These are phyloP conservation scores for Colletotrichum sp. DNA, from an alignment of 2,329 filamentous ascomycete genomes.

Conservation along the genomic window DNA sequence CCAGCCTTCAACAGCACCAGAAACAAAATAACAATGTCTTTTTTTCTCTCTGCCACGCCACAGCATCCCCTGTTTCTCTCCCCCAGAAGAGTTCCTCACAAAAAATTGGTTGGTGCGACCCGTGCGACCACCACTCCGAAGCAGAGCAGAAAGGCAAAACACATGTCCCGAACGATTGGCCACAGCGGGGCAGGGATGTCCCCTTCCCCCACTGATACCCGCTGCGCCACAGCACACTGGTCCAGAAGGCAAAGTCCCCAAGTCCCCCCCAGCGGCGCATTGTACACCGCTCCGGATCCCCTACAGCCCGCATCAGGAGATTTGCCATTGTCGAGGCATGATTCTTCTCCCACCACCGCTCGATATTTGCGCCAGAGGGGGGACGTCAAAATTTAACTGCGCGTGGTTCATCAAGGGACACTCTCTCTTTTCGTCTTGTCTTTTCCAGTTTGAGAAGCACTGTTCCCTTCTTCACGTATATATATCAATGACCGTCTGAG, in stretches of 20 bases:
- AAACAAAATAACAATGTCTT: background rate
- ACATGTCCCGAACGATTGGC: conserved; percentile 12
- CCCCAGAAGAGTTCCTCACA: background rate
- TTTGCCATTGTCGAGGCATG: conserved; percentile 20
- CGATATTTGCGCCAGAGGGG: background rate
- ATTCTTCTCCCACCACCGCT: conserved; percentile 15
- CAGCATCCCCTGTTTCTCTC: background rate
- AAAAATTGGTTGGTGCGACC: background rate
- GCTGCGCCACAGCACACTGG: conserved; percentile 11
- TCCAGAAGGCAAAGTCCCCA: background rate
- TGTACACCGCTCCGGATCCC: conserved; percentile 11
- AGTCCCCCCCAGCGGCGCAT: background rate
- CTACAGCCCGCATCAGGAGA: conserved; percentile 19
- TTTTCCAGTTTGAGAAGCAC: background rate
- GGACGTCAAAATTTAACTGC: background rate
- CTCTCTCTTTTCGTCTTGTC: background rate
- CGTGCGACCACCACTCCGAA: background rate
- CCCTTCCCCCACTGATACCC: conserved; percentile 17
- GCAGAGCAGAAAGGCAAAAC: background rate
- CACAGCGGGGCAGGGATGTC: conserved; percentile 11
- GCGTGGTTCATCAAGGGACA: background rate
- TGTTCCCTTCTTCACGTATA: background rate
- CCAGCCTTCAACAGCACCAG: background rate
- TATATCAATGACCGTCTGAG: conserved; percentile 2
- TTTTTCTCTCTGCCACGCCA: background rate